A percentile compares a stretch with the other conserved stretches of the same genome.
Evolutionary conservation across 768 basidiomycete species (phyloP).

Genomic region (Trametes cubensis): DNA sequence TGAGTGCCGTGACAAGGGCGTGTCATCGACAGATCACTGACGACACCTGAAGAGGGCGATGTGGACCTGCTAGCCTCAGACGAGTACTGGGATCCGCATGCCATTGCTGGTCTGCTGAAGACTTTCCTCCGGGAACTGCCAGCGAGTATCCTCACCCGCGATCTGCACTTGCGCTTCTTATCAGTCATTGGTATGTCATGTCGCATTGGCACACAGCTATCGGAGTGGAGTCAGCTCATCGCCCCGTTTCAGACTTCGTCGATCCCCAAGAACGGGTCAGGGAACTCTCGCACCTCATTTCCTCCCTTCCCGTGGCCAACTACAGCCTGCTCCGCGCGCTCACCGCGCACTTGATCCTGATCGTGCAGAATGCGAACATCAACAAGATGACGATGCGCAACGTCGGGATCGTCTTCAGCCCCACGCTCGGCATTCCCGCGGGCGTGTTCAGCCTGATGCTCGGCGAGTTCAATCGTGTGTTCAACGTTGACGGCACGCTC

Average conservation of each 20-base stretch:
- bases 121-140: conserved; percentile 92
- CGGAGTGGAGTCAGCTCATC: conserved; percentile 9
- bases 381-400: conserved; percentile 99
- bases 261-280: conserved; percentile 85
- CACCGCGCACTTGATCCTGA: conserved; percentile 91
- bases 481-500: conserved; percentile 70
- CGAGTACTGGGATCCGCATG: conserved; percentile 97
- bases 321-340: conserved; percentile 93
- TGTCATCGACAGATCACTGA: neutral
- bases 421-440: conserved; percentile 96
- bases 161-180: conserved; percentile 88
- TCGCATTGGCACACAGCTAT: conserved; percentile 2
- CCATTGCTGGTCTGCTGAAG: conserved; percentile 94
- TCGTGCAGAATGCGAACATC: conserved; percentile 84
- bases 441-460: conserved; percentile 95
- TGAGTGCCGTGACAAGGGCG: conserved; percentile 39
- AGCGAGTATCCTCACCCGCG: conserved; percentile 87
- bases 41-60: conserved; percentile 77
- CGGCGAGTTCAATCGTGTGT: conserved; percentile 89
- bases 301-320: conserved; percentile 86
- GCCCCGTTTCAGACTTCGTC: conserved; percentile 67
- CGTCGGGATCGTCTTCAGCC: conserved; percentile 97
- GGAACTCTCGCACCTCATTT: conserved; percentile 86
- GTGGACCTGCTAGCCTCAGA: conserved; percentile 84
- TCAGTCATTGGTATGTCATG: conserved; percentile 81